These are phyloP conservation scores for Metschnikowia dekortorum DNA, from an alignment of 805 yeast species.

Conservation along the genomic window DNA sequence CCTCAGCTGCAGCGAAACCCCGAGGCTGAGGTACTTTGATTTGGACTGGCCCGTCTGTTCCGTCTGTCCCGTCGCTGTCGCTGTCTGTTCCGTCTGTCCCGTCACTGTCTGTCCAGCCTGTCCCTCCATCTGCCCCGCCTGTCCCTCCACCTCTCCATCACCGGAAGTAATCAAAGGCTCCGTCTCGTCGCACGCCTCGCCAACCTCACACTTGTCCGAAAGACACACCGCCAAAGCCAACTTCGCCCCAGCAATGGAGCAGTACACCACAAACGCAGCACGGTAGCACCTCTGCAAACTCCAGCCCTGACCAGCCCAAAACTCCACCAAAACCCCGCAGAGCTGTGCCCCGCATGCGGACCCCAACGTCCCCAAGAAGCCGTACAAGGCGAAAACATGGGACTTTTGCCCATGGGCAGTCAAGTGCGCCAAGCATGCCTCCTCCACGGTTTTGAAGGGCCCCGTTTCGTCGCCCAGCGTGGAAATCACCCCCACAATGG, in stretches of 20 bases:
- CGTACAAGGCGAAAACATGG: constrained; percentile 71
- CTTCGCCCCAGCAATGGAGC: constrained; percentile 51
- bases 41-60: no score
- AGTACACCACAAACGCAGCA: constrained; percentile 52
- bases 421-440: constrained; percentile 74
- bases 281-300: constrained; percentile 47
- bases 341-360: constrained; percentile 66
- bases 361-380: constrained; percentile 65
- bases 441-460: constrained; percentile 84
- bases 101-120: background rate
- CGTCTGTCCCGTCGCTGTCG: no score
- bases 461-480: constrained; percentile 91
- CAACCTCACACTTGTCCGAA: constrained; percentile 50
- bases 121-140: background rate
- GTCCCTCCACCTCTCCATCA: background rate
- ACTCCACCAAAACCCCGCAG: constrained; percentile 58
- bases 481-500: constrained; percentile 79
- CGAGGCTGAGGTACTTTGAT: background rate
- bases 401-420: constrained; percentile 64
- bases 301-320: constrained; percentile 30
- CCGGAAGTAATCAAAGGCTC: constrained; percentile 4
- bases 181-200: background rate
- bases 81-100: background rate
- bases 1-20: constrained; percentile 40
- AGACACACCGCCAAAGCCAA: constrained; percentile 47